phyloP scores from a whole-genome alignment of 1,284 basidiomycete genomes.

The Cryptococcus depauperatus region DNA sequence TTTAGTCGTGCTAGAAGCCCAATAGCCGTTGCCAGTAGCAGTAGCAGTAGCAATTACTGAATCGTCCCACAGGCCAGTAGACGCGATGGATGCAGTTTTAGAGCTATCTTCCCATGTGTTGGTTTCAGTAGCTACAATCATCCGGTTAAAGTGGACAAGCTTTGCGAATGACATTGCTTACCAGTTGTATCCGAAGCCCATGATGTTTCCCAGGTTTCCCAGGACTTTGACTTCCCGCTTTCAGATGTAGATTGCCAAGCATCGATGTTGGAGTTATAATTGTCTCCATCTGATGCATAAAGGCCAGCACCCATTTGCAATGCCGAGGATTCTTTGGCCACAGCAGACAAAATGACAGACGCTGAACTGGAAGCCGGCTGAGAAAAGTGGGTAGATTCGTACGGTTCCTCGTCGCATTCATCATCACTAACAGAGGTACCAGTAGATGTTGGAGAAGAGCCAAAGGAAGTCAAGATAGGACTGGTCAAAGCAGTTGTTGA shows the following conservation, averaged over 20 bases:
- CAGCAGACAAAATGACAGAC: too few relatives aligned
- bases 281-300: background rate
- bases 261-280: background rate
- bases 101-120: background rate
- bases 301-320: conserved; percentile 9
- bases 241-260: background rate
- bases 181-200: background rate
- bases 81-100: background rate
- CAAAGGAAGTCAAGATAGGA: background rate
- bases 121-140: background rate
- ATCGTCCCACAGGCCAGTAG: conserved; percentile 1
- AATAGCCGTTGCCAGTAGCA: background rate
- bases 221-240: background rate
- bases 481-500: background rate
- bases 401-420: too few relatives aligned
- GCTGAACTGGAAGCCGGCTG: too few relatives aligned
- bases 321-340: conserved; percentile 2
- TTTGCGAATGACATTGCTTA: background rate
- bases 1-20: background rate
- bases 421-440: too few relatives aligned
- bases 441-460: conserved; percentile 4
- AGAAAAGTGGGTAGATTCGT: too few relatives aligned
- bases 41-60: conserved; percentile 1
- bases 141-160: background rate
- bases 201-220: background rate